Percentiles rank a stretch among this genome's conserved stretches.
phyloP scores from a whole-genome alignment of 163 green algal species.

The Dunaliella salina region DNA sequence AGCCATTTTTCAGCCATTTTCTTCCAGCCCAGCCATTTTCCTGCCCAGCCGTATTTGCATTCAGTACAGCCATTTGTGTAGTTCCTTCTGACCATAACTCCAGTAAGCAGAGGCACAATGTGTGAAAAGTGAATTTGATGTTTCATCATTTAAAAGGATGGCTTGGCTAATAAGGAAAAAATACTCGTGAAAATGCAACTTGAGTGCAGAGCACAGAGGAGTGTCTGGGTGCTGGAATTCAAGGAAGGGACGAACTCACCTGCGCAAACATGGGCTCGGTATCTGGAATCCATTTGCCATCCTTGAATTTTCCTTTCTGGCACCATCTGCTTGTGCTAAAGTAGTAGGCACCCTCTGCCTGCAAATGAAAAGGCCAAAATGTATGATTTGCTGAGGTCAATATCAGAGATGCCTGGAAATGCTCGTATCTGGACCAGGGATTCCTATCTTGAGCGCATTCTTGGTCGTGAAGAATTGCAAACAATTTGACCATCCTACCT shows the following conservation, averaged over 20 bases:
- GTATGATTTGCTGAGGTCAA: no score
- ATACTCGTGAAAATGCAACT: neutral
- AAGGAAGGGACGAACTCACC: neutral
- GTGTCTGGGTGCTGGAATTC: neutral
- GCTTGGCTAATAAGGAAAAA: neutral
- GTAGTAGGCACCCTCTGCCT: slow-evolving; percentile 27
- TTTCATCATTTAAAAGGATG: no score
- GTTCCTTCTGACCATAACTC: no score
- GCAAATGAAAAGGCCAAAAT: neutral
- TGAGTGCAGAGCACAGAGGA: neutral
- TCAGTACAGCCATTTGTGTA: neutral
- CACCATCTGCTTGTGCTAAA: slow-evolving; percentile 26
- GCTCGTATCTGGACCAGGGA: no score
- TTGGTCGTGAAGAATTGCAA: no score
- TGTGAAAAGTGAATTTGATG: no score
- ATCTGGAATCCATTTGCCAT: neutral
- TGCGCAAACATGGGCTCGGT: neutral
- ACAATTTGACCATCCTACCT: no score
- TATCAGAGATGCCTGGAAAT: no score
- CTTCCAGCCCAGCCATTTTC: neutral
- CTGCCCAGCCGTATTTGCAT: neutral
- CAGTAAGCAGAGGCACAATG: no score
- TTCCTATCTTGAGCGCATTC: no score
- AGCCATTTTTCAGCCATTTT: neutral
- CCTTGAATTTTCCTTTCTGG: slow-evolving; percentile 26